Conservation (phyloP, 2,329 filamentous ascomycete genomes). For the Venturia aucupariae region DNA sequence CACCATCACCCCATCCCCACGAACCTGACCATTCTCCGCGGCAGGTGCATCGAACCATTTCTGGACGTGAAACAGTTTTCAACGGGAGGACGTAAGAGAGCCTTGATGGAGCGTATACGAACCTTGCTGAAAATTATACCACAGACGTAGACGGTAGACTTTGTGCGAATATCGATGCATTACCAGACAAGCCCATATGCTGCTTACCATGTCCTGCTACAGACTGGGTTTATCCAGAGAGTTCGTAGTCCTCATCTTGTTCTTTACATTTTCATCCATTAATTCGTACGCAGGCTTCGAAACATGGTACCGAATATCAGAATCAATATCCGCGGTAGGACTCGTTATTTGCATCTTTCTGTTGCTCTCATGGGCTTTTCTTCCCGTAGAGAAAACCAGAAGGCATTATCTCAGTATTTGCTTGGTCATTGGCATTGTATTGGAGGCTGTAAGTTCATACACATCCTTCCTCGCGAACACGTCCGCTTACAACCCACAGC, state of each 20-base stretch:
- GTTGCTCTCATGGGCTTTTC: slow-evolving; percentile 64
- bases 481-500: slow-evolving; percentile 36
- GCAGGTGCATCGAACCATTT: slow-evolving; percentile 60
- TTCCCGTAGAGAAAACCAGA: slow-evolving; percentile 82
- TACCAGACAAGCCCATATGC: slow-evolving; percentile 50
- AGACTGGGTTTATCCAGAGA: slow-evolving; percentile 59
- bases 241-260: slow-evolving; percentile 27
- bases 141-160: slow-evolving; percentile 49
- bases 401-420: slow-evolving; percentile 91
- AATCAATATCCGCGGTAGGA: slow-evolving; percentile 72
- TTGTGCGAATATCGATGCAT: slow-evolving; percentile 39
- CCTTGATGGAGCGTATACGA: slow-evolving; percentile 3
- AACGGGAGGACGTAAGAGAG: slow-evolving; percentile 43
- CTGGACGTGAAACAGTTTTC: slow-evolving; percentile 54
- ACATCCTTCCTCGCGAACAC: neutral
- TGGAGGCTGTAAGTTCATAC: slow-evolving; percentile 62
- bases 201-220: slow-evolving; percentile 86
- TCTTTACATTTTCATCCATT: slow-evolving; percentile 8
- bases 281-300: slow-evolving; percentile 36
- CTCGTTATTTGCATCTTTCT: slow-evolving; percentile 66
- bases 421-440: slow-evolving; percentile 61
- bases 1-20: neutral
- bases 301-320: slow-evolving; percentile 55
- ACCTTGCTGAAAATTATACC: slow-evolving; percentile 24
- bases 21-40: slow-evolving; percentile 25